A percentile compares a stretch with the other conserved stretches of the same genome.
phyloP scores from a whole-genome alignment of 2,329 filamentous ascomycete genomes.

The Colletotrichum musae region DNA sequence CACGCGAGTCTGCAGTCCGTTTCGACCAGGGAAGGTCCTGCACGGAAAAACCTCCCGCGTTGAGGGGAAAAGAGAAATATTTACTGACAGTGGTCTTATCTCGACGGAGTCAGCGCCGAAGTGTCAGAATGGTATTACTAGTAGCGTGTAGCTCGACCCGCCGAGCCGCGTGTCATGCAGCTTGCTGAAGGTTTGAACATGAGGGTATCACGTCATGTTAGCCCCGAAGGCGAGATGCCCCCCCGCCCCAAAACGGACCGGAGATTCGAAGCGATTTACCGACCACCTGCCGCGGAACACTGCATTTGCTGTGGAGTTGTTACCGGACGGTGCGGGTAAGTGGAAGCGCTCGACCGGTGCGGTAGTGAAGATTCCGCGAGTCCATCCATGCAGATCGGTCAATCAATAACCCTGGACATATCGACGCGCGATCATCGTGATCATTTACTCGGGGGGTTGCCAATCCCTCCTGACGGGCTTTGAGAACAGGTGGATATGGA shows the following conservation, averaged over 20 bases:
- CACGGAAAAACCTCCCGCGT: neutral
- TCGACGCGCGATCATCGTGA: no score
- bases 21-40: slow-evolving; percentile 16
- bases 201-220: slow-evolving; percentile 42
- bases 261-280: slow-evolving; percentile 2
- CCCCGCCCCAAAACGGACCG: neutral
- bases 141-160: neutral
- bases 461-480: no score
- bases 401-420: neutral
- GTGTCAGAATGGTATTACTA: neutral
- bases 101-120: no score
- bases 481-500: no score
- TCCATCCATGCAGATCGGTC: neutral
- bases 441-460: no score
- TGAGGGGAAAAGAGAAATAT: no score
- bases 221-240: slow-evolving; percentile 35
- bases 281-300: neutral
- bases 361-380: slow-evolving; percentile 6
- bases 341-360: slow-evolving; percentile 13
- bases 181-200: slow-evolving; percentile 9
- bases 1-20: slow-evolving; percentile 2
- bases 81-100: no score
- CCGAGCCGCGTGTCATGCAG: neutral
- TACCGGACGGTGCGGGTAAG: neutral
- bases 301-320: neutral